These are phyloP conservation scores for Arthrobotrys conoides DNA, from an alignment of 2,329 filamentous ascomycete species.

Conservation along the genomic window DNA sequence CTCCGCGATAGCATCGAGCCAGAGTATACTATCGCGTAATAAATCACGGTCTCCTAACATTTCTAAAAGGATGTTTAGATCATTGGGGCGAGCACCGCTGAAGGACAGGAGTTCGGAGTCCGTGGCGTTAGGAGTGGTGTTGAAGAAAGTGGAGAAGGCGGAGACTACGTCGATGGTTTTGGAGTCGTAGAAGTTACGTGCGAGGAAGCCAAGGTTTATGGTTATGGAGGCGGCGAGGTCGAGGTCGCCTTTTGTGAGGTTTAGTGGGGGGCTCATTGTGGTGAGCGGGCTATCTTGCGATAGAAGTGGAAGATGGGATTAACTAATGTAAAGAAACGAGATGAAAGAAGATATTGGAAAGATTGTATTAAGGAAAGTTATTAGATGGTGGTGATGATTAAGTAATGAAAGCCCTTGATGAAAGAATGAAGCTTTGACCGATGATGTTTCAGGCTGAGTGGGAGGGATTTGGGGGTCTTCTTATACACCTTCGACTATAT, in stretches of 20 bases:
- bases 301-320: not conserved
- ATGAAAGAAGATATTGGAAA: not conserved
- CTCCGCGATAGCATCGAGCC: conserved; percentile 26
- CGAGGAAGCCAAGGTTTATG: conserved; percentile 54
- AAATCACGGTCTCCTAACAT: conserved; percentile 20
- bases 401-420: conserved; percentile 27
- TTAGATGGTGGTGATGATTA: not conserved
- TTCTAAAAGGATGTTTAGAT: conserved; percentile 21
- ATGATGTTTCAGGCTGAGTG: conserved; percentile 37
- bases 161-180: conserved; percentile 46
- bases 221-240: conserved; percentile 40
- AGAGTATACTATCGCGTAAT: conserved; percentile 46
- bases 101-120: conserved; percentile 36
- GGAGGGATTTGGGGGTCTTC: conserved; percentile 21
- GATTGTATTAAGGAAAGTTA: conserved; percentile 8
- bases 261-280: conserved; percentile 16
- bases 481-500: conserved; percentile 25
- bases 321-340: not conserved
- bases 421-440: conserved; percentile 36
- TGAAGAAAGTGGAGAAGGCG: conserved; percentile 33
- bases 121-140: conserved; percentile 39
- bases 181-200: conserved; percentile 41
- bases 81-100: conserved; percentile 24
- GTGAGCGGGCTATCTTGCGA: not conserved
- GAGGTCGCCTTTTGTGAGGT: conserved; percentile 33